These are phyloP conservation scores for Silybum marianum DNA, from an alignment of 129 eudicot genomes.

Conservation along the genomic window DNA sequence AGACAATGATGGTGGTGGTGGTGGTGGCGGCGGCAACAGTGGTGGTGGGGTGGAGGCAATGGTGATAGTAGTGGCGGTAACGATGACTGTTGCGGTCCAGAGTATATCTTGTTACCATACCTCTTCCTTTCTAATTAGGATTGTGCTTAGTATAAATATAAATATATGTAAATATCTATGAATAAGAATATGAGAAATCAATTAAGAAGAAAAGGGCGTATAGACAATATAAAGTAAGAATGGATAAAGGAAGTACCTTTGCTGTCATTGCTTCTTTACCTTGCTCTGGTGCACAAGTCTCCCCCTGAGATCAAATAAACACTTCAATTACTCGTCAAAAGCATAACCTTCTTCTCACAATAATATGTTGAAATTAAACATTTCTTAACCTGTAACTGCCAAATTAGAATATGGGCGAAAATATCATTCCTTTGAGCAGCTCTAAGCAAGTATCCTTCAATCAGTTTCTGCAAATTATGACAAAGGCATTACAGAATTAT, in stretches of 20 bases:
- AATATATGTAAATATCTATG: neutral
- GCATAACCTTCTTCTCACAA: constrained; percentile 14
- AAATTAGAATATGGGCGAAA: constrained; percentile 97
- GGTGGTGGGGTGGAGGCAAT: no score
- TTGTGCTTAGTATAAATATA: neutral
- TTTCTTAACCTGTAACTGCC: constrained; percentile 90
- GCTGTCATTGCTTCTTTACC: constrained; percentile 66
- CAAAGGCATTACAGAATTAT: constrained; percentile 15
- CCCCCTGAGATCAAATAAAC: constrained; percentile 61
- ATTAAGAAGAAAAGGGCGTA: no score
- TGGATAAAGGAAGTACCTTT: constrained; percentile 48
- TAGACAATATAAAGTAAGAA: neutral
- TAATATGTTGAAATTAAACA: constrained; percentile 2
- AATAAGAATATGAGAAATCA: neutral
- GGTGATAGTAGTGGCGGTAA: no score
- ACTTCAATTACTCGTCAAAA: constrained; percentile 18
- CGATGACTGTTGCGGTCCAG: neutral
- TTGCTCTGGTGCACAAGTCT: constrained; percentile 76
- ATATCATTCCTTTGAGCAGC: constrained; percentile 98
- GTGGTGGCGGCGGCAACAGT: no score
- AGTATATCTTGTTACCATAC: neutral
- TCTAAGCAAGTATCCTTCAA: constrained; percentile 96
- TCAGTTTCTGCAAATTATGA: constrained; percentile 60
- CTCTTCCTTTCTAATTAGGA: neutral
- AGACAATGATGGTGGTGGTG: no score